Evolutionary conservation across 83 land plant species (phyloP), one percentile per base, ranked within the genome.

Genomic region (Diphasiastrum complanatum): DNA sequence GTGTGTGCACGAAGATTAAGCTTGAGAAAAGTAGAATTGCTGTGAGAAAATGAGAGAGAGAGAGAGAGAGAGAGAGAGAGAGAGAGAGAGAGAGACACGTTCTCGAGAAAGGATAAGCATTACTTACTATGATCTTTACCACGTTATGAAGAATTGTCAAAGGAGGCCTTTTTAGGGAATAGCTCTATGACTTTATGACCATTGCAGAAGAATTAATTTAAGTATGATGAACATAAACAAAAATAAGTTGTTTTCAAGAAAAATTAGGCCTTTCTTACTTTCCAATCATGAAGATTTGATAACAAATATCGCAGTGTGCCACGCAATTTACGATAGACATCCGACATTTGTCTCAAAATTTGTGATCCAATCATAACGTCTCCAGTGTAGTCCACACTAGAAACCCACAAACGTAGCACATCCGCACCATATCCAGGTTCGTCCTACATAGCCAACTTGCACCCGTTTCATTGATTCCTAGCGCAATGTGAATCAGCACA

Each of bases 371-470:
- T 79, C 79, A 82, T 26, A n/a, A 86, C 95, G 78, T 95, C 99
- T 47, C 85, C 85, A 34, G 97, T 84, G 48, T 95, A 95, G 63
- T 95, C 99, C 5, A 95, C 99, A 72, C 99, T 95, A 22, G 99
- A 78, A 5, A 95, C 99, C 99, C 99, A 95, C 35, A 95, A 90
- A 16, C 99, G 77, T 36, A 95, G 73, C 4, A 86, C 90, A 82
- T 95, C 99, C 38, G 99, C 99, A 58, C 99, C 99, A 81, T 84
- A 95, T 41, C 81, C 97, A 33, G 96, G 99, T 25, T 70, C 70
- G 40, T 83, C 83, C 96, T 92, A 67, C 33, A 62, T 47, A 34
- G 36, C 54, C 55, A 25, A 51, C 24, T 19, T 4, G 23, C n/a
- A 10, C 19, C 51, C 51, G 29, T 26, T 10, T 31, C 66, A 30